Percentiles rank a stretch among this genome's conserved stretches.
Evolutionary conservation across 257 asterid species (phyloP).

Genomic region (Coffea eugenioides): DNA sequence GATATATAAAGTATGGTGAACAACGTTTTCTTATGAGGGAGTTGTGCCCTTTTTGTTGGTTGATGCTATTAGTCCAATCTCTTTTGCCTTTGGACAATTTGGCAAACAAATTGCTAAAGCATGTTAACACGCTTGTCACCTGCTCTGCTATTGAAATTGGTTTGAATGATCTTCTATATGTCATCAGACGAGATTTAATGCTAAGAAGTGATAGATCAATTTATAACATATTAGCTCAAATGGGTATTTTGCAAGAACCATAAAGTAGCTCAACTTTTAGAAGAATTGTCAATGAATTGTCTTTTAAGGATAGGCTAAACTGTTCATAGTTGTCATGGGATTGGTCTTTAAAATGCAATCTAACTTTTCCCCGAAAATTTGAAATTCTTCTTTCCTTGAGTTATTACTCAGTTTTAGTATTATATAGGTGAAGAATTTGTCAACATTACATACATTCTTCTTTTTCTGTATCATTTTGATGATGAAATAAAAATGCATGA

Average conservation of each 20-base stretch:
- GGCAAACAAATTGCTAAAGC: not conserved
- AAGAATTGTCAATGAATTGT: not conserved
- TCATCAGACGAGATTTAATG: not conserved
- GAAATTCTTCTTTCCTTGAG: not conserved
- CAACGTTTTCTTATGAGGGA: not conserved
- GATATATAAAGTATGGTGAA: too few relatives aligned
- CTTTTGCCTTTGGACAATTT: not conserved
- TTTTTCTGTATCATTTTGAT: not conserved
- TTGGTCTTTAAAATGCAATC: not conserved
- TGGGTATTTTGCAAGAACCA: not conserved
- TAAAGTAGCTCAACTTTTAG: not conserved
- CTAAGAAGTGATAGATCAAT: not conserved
- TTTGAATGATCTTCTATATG: not conserved
- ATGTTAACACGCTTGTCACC: not conserved
- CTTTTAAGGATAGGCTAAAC: not conserved
- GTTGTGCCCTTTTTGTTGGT: too few relatives aligned
- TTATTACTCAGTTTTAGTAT: not conserved
- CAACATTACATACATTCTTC: not conserved
- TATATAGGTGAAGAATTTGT: not conserved
- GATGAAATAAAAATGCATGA: too few relatives aligned
- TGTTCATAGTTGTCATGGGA: not conserved
- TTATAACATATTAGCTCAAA: not conserved
- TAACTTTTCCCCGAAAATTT: not conserved
- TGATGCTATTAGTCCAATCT: not conserved
- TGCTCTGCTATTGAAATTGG: not conserved